Evolutionary conservation across 2,329 filamentous ascomycete species (phyloP).

Genomic region (Penicillium sp.): DNA sequence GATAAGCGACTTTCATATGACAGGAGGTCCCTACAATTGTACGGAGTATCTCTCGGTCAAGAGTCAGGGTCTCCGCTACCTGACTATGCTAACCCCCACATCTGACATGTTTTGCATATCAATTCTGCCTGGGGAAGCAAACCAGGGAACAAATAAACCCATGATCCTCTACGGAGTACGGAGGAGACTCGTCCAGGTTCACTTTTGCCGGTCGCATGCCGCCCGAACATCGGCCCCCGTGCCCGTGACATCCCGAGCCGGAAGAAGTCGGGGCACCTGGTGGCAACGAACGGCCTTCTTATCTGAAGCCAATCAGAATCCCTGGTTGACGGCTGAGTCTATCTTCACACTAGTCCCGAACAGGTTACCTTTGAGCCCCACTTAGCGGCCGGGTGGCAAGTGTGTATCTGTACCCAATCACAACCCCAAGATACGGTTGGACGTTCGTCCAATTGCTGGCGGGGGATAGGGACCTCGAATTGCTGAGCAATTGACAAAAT

Average conservation of each 20-base stretch:
- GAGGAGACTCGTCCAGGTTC: too few species aligned
- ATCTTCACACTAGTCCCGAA: constrained; percentile 7
- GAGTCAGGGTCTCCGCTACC: neutral
- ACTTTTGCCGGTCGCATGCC: neutral
- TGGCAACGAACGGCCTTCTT: constrained; percentile 14
- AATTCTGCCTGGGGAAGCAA: neutral
- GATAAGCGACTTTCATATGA: neutral
- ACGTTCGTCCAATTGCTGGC: constrained; percentile 23
- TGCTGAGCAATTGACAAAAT: neutral
- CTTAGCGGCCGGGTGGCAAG: constrained; percentile 18
- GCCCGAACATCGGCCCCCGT: constrained; percentile 7
- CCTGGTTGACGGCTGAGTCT: neutral
- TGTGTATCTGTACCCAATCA: constrained; percentile 35
- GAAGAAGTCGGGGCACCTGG: constrained; percentile 7
- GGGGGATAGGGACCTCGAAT: constrained; percentile 10
- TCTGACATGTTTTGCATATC: neutral
- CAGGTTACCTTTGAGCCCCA: constrained; percentile 4
- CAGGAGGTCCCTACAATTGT: neutral
- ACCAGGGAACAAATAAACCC: neutral
- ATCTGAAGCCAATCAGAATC: constrained; percentile 18
- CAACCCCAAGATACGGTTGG: constrained; percentile 5
- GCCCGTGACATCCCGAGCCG: constrained; percentile 16
- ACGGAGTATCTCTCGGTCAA: neutral
- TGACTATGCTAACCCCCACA: neutral
- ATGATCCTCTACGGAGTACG: neutral